Conservation (phyloP, 352 stramenopile species). For the Achlya hypogyna region DNA sequence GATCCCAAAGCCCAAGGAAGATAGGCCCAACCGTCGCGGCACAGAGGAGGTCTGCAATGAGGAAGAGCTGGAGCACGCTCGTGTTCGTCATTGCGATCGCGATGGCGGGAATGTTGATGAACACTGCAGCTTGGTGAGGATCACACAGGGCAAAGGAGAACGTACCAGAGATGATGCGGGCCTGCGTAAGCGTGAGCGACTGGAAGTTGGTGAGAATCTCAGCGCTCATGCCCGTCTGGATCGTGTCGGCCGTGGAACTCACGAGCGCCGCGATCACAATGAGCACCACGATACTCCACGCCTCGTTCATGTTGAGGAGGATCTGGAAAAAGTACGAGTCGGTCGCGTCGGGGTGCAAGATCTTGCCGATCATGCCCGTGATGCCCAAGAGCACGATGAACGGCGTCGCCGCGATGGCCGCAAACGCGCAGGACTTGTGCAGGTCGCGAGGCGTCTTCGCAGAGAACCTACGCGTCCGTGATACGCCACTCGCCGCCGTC, state of each 20-base stretch:
- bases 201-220: slow-evolving; percentile 69
- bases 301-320: slow-evolving; percentile 53
- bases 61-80: slow-evolving; percentile 59
- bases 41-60: slow-evolving; percentile 69
- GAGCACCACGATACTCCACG: slow-evolving; percentile 58
- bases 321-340: slow-evolving; percentile 57
- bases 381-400: slow-evolving; percentile 64
- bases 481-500: not conserved
- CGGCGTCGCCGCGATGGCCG: slow-evolving; percentile 43
- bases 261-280: slow-evolving; percentile 63
- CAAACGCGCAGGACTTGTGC: slow-evolving; percentile 32
- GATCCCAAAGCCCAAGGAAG: slow-evolving; percentile 52
- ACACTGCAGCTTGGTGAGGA: slow-evolving; percentile 26
- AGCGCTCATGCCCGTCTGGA: slow-evolving; percentile 63
- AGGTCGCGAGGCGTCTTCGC: slow-evolving; percentile 50
- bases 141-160: not conserved
- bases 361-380: slow-evolving; percentile 47
- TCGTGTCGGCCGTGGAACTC: slow-evolving; percentile 51
- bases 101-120: slow-evolving; percentile 64
- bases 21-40: slow-evolving; percentile 62
- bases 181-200: slow-evolving; percentile 38
- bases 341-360: slow-evolving; percentile 5
- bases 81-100: slow-evolving; percentile 55
- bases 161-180: slow-evolving; percentile 45
- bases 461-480: slow-evolving; percentile 2